phyloP scores from a whole-genome alignment of 768 basidiomycete genomes.

The Phylloporus rhodoxanthus region DNA sequence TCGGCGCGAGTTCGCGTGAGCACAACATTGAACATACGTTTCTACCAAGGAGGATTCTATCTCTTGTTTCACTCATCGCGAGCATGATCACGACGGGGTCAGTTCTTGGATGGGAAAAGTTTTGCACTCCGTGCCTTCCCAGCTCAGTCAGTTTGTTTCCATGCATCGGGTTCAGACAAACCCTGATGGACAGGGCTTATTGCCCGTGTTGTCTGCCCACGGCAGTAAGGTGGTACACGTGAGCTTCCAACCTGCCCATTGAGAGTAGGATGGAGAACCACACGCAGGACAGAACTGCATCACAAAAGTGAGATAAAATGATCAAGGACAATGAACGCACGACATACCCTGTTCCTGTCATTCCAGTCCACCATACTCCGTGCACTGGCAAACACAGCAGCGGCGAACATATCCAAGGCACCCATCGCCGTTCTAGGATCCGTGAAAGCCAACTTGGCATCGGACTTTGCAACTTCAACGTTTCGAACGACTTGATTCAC shows the following conservation, averaged over 20 bases:
- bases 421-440: constrained; percentile 59
- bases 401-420: constrained; percentile 56
- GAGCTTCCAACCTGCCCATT: constrained; percentile 97
- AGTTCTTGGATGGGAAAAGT: constrained; percentile 77
- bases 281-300: constrained; percentile 86
- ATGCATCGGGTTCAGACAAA: constrained; percentile 33
- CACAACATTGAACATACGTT: constrained; percentile 46
- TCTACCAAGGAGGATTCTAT: constrained; percentile 82
- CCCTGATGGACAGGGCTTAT: constrained; percentile 67
- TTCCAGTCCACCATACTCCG: constrained; percentile 93
- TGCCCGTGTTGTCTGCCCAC: constrained; percentile 60
- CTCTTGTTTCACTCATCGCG: constrained; percentile 70
- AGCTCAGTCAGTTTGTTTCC: constrained; percentile 9
- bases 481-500: constrained; percentile 40
- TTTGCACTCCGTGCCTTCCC: constrained; percentile 75
- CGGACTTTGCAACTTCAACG: constrained; percentile 34
- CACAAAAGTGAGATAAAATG: neutral
- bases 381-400: constrained; percentile 71
- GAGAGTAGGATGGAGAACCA: constrained; percentile 70
- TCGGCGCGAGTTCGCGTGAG: neutral
- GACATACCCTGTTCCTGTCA: constrained; percentile 67
- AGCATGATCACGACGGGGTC: constrained; percentile 92
- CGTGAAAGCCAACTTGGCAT: constrained; percentile 46
- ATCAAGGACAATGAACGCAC: neutral
- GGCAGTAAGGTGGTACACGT: constrained; percentile 71